Evolutionary conservation across 768 basidiomycete species (phyloP).

Genomic region (Psilocybe subaeruginosa): DNA sequence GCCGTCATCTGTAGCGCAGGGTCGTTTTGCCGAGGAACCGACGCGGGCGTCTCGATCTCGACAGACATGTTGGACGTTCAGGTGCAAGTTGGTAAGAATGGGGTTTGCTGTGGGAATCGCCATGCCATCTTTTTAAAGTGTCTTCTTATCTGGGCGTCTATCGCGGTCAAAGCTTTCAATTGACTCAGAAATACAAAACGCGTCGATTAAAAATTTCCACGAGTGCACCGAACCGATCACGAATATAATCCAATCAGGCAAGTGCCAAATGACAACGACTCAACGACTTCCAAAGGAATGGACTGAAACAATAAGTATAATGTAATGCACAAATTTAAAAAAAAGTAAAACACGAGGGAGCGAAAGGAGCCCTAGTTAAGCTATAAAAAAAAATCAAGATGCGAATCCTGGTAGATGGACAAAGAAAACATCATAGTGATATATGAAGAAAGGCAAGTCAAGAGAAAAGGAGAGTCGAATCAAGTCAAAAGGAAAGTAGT

Average conservation of each 20-base stretch:
- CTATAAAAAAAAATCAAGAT: constrained; percentile 1
- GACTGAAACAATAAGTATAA: background rate
- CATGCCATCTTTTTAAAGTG: background rate
- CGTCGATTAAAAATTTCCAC: constrained; percentile 8
- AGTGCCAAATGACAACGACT: background rate
- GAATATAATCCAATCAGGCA: background rate
- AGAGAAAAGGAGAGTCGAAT: background rate
- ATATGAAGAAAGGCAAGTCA: background rate
- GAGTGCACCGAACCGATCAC: background rate
- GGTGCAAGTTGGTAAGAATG: background rate
- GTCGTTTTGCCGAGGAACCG: background rate
- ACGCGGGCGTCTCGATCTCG: background rate
- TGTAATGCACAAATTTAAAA: background rate
- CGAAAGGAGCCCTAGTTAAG: background rate
- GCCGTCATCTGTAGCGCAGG: background rate
- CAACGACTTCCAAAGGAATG: background rate
- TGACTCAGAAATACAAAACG: background rate
- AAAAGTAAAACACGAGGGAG: background rate
- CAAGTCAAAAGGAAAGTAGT: background rate
- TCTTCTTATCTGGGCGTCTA: constrained; percentile 21
- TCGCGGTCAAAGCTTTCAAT: constrained; percentile 6
- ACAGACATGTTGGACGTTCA: constrained; percentile 14
- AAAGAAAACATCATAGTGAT: constrained; percentile 6
- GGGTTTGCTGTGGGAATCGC: constrained; percentile 9
- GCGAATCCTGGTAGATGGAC: constrained; percentile 1